Evolutionary conservation across 2,329 filamentous ascomycete species (phyloP).

Genomic region (Paracoccidioides brasiliensis): DNA sequence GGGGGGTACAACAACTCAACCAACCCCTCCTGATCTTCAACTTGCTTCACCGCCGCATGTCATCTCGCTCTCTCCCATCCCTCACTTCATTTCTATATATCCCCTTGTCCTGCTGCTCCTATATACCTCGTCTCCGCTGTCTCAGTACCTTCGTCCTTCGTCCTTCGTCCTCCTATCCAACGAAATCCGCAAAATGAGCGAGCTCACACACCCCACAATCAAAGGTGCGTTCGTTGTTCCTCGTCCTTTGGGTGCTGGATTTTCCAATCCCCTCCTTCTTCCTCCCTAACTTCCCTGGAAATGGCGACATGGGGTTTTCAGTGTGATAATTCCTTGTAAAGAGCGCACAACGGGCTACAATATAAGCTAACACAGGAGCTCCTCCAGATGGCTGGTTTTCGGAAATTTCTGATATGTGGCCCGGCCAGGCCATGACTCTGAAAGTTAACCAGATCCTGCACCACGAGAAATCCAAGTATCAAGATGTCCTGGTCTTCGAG

Average conservation of each 20-base stretch:
- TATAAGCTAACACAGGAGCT: not conserved
- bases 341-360: too few species aligned
- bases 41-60: not conserved
- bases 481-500: slow-evolving; percentile 98
- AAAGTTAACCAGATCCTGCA: slow-evolving; percentile 95
- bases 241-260: not conserved
- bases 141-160: not conserved
- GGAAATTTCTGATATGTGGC: slow-evolving; percentile 98
- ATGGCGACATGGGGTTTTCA: too few species aligned
- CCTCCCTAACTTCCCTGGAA: not conserved
- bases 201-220: slow-evolving; percentile 65
- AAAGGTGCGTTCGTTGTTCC: slow-evolving; percentile 41
- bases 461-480: slow-evolving; percentile 98
- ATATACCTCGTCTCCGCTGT: not conserved
- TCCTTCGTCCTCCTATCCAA: not conserved
- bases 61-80: not conserved
- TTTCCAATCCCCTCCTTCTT: not conserved
- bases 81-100: not conserved
- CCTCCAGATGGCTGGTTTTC: slow-evolving; percentile 95
- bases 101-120: not conserved
- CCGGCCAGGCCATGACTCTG: slow-evolving; percentile 96
- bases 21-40: not conserved
- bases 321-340: too few species aligned
- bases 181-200: slow-evolving; percentile 44
- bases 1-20: not conserved